Evolutionary conservation across 345 rosid genomes (phyloP).

Genomic region (Eutrema yunnanense): DNA sequence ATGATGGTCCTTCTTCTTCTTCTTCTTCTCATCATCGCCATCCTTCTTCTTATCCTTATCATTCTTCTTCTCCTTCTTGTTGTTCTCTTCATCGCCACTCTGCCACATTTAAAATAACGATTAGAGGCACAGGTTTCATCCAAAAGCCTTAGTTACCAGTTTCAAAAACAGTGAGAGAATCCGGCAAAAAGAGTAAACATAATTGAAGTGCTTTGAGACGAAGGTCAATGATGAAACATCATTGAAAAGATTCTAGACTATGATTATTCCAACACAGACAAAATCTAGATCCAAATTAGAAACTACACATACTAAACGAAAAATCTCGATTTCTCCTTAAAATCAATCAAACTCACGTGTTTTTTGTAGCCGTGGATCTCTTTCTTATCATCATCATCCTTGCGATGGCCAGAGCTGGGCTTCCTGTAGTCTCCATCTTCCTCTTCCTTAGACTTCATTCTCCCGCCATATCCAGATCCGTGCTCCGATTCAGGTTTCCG

Average conservation of each 20-base stretch:
- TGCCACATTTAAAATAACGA: neutral
- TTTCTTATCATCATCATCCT: conserved; percentile 35
- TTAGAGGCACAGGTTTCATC: neutral
- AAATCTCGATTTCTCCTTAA: neutral
- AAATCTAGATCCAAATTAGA: neutral
- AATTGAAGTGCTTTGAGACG: neutral
- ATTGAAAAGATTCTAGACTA: neutral
- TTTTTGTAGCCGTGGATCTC: conserved; percentile 55
- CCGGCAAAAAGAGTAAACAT: neutral
- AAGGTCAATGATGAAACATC: neutral
- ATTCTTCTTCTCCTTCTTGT: conserved; percentile 8
- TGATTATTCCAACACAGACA: neutral
- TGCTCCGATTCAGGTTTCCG: conserved; percentile 26
- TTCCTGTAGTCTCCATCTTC: conserved; percentile 27
- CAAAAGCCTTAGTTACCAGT: neutral
- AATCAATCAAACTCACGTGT: conserved; percentile 41
- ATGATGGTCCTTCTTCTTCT: conserved; percentile 43
- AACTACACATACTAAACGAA: neutral
- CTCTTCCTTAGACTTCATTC: neutral
- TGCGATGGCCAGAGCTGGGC: conserved; percentile 29
- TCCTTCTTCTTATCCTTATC: conserved; percentile 6
- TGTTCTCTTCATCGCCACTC: conserved; percentile 16
- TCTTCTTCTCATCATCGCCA: conserved; percentile 38
- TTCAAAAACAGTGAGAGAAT: neutral
- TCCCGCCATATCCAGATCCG: conserved; percentile 40